Conservation (phyloP, 2,329 filamentous ascomycete species). For the Beauveria pseudobassiana region DNA sequence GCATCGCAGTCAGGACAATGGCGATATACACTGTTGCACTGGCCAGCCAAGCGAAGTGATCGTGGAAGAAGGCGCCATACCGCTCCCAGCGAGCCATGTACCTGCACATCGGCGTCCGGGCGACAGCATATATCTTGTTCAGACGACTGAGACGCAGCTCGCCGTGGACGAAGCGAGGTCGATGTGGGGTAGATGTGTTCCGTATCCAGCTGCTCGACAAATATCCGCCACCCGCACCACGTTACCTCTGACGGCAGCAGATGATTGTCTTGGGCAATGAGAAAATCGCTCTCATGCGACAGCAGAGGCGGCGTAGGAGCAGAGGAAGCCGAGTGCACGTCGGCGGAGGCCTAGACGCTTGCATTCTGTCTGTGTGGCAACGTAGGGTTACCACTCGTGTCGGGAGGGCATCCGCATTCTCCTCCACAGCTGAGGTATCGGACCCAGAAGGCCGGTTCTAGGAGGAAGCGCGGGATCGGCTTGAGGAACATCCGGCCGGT, state of each 20-base stretch:
- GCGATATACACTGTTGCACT: conserved; percentile 11
- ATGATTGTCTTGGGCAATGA: conserved; percentile 18
- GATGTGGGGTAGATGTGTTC: neutral
- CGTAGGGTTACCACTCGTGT: neutral
- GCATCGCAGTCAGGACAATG: conserved; percentile 41
- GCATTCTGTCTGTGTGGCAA: neutral
- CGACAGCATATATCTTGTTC: neutral
- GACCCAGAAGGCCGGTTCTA: conserved; percentile 16
- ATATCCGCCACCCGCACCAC: neutral
- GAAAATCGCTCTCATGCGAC: conserved; percentile 28
- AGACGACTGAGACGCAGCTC: neutral
- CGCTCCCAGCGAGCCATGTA: neutral
- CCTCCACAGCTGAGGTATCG: neutral
- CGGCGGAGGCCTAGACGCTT: neutral
- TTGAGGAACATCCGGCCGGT: conserved; percentile 24
- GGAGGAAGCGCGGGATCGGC: conserved; percentile 27
- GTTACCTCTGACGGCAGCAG: neutral
- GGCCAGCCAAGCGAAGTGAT: conserved; percentile 35
- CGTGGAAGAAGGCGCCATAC: neutral
- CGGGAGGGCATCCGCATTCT: neutral
- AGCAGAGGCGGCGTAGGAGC: conserved; percentile 28
- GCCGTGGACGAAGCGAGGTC: neutral
- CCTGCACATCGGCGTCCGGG: neutral
- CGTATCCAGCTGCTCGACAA: neutral
- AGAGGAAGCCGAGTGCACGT: conserved; percentile 21